Evolutionary conservation across 352 stramenopile species (phyloP).

Genomic region (Pythium vanterpoolii): DNA sequence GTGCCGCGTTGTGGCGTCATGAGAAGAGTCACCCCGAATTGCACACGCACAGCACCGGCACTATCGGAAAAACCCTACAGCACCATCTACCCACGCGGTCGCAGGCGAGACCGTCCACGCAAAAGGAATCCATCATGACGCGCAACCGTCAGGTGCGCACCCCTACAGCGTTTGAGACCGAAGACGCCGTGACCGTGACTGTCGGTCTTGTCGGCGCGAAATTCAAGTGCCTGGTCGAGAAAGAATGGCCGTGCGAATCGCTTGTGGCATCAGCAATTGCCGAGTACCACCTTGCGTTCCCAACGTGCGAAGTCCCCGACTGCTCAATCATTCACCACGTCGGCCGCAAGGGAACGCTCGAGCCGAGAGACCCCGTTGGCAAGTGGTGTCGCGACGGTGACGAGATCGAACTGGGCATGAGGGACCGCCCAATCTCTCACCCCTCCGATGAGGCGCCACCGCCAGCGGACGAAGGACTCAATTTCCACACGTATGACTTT

Average conservation of each 20-base stretch:
- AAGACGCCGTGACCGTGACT: slow-evolving; percentile 42
- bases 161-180: not conserved
- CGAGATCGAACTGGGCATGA: slow-evolving; percentile 62
- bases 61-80: not conserved
- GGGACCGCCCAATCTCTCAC: not conserved
- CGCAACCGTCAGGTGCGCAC: slow-evolving; percentile 28
- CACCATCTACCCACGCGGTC: not conserved
- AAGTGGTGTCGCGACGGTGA: slow-evolving; percentile 51
- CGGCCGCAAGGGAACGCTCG: slow-evolving; percentile 50
- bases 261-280: slow-evolving; percentile 62
- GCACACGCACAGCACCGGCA: too few species aligned
- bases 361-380: slow-evolving; percentile 43
- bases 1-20: not conserved
- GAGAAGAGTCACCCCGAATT: not conserved
- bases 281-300: slow-evolving; percentile 56
- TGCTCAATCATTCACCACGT: slow-evolving; percentile 74
- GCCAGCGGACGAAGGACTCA: slow-evolving; percentile 8
- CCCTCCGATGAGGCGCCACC: not conserved
- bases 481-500: slow-evolving; percentile 55
- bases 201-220: slow-evolving; percentile 47
- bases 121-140: slow-evolving; percentile 26
- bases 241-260: slow-evolving; percentile 62
- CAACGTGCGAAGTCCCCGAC: slow-evolving; percentile 64
- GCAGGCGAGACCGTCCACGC: not conserved
- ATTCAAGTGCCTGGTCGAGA: slow-evolving; percentile 54